Evolutionary conservation across 192 early-diverging fungal species (phyloP).

Genomic region (Pilaira anomala): DNA sequence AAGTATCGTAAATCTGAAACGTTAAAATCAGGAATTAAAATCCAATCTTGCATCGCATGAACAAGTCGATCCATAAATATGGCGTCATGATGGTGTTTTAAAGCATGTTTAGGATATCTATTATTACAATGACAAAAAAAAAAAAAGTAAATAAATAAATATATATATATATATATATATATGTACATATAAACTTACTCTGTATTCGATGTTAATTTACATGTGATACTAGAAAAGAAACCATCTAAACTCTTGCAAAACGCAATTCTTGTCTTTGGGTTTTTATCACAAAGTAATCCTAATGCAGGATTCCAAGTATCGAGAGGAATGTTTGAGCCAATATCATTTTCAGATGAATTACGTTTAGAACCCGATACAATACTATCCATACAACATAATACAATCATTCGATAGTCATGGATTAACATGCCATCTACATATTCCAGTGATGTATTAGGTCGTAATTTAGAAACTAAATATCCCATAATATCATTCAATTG

Average conservation of each 20-base stretch:
- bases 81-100: conserved; percentile 20
- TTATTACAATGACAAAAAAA: not conserved
- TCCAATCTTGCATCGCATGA: conserved; percentile 19
- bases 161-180: not conserved
- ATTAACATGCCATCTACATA: conserved; percentile 39
- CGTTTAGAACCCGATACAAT: not conserved
- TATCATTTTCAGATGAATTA: not conserved
- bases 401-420: conserved; percentile 32
- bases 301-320: conserved; percentile 24
- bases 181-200: not conserved
- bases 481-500: conserved; percentile 55
- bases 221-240: not conserved
- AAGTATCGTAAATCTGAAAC: conserved; percentile 6
- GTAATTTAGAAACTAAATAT: conserved; percentile 45
- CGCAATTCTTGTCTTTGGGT: conserved; percentile 22
- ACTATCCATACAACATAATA: conserved; percentile 42
- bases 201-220: not conserved
- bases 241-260: conserved; percentile 14
- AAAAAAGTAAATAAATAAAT: not conserved
- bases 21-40: conserved; percentile 8
- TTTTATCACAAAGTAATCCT: conserved; percentile 14
- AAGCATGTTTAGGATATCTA: conserved; percentile 1
- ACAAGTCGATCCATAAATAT: conserved; percentile 21
- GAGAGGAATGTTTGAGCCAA: not conserved
- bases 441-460: conserved; percentile 25